Evolutionary conservation across 1,139 yeast genomes (phyloP).

Genomic region (Spathaspora sp.): DNA sequence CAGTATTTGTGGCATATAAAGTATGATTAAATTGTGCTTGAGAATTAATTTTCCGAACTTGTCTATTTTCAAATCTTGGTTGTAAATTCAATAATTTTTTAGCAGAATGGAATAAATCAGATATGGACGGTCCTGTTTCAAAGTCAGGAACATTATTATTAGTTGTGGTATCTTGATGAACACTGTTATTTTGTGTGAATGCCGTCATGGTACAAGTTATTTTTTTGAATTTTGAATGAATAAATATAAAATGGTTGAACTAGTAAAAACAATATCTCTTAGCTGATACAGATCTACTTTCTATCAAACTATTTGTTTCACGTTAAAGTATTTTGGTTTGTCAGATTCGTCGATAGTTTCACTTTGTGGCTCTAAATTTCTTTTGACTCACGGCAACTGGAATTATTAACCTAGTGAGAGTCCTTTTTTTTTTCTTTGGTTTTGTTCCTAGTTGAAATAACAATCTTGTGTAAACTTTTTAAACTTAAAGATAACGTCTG

Average conservation of each 20-base stretch:
- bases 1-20: conserved; percentile 4
- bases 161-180: background rate
- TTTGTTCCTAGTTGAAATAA: no score
- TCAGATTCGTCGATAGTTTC: no score
- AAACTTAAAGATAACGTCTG: no score
- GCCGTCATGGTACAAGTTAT: background rate
- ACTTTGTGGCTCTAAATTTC: no score
- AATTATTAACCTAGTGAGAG: no score
- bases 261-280: background rate
- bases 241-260: background rate
- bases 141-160: conserved; percentile 3
- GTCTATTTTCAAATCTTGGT: conserved; percentile 44
- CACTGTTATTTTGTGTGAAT: background rate
- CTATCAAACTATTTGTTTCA: no score
- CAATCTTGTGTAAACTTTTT: no score
- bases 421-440: no score
- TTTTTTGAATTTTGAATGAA: background rate
- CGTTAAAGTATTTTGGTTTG: no score
- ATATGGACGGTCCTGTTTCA: conserved; percentile 33
- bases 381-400: no score
- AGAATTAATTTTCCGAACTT: conserved; percentile 35
- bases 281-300: no score
- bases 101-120: conserved; percentile 45
- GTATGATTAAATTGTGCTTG: conserved; percentile 20
- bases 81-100: conserved; percentile 40